Evolutionary conservation across 176 grass and related monocot genomes (phyloP).

Genomic region (Poa annua): DNA sequence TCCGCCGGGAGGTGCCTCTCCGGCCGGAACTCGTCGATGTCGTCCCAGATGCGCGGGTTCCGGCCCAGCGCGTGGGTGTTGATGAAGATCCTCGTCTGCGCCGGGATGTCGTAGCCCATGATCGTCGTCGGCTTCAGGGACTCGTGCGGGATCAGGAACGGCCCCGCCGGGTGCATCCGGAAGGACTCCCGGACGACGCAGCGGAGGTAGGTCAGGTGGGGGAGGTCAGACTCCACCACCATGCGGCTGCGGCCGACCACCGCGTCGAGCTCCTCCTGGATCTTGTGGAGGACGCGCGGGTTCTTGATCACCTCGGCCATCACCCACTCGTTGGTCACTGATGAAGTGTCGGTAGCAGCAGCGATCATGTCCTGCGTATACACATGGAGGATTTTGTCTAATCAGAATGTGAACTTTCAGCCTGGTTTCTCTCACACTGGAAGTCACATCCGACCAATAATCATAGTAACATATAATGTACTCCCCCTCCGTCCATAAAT

Average conservation of each 20-base stretch:
- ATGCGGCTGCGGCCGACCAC: constrained; percentile 60
- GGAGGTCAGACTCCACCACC: constrained; percentile 68
- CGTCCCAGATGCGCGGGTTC: constrained; percentile 70
- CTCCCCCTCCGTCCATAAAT: too few species aligned
- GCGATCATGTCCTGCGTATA: constrained; percentile 77
- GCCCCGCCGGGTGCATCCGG: constrained; percentile 80
- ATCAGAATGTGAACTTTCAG: not conserved
- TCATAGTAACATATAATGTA: not conserved
- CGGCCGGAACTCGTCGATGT: constrained; percentile 67
- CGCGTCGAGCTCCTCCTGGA: constrained; percentile 78
- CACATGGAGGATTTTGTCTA: constrained; percentile 12
- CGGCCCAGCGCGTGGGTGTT: constrained; percentile 85
- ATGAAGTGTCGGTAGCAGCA: constrained; percentile 70
- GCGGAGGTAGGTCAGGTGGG: constrained; percentile 70
- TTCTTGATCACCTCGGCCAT: constrained; percentile 93
- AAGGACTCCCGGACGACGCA: constrained; percentile 85
- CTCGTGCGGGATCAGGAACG: constrained; percentile 84
- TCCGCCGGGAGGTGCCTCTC: constrained; percentile 66
- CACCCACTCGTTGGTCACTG: constrained; percentile 91
- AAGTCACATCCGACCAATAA: not conserved
- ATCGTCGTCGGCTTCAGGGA: constrained; percentile 74
- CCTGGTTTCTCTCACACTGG: not conserved
- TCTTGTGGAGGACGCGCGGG: constrained; percentile 59
- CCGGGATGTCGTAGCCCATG: constrained; percentile 84
- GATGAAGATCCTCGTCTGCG: constrained; percentile 81